Base-by-base conservation (phyloP, 2,329 filamentous ascomycete genomes). In the Aureobasidium mangrovei region DNA sequence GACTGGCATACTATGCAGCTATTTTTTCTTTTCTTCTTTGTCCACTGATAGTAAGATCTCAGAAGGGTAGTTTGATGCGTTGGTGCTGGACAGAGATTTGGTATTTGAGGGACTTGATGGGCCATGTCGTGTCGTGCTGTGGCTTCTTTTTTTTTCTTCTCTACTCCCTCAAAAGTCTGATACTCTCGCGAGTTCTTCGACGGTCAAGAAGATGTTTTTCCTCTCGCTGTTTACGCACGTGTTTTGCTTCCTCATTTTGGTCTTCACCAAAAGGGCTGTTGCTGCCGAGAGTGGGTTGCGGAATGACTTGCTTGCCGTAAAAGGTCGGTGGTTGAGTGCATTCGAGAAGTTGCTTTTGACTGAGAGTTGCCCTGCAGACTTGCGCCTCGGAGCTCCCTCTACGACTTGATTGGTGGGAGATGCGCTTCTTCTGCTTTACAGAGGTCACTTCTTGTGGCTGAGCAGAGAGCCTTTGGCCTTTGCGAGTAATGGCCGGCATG, bases 201-300 rank as follows among this genome's bases (percentile, higher is more conserved):
- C 18, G 18, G 18, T 18, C 18, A 18, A 18, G 1, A 18, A 18
- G 10, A 48, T 54, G 53, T 54, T 48, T n/a, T 54, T 54, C 44
- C 31, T 54, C 8, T 36, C 53, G 7, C 31, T 54, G 0, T 54
- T 54, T 9, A 47, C 53, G 1, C 53, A 54, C 26, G 53, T 54
- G 18, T 54, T 54, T 29, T 54, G 53, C 31, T 46, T 46, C 2
- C 44, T 54, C 7, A 54, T 54, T 9, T 42, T 54, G 12, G 5
- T 48, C 35, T 35, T 48, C 24, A 48, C 53, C 4, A 54, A 35
- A 31, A 40, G 38, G 26, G 53, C 38, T 10, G 10, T 54, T 18
- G 53, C 43, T 2, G 10, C 7, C 7, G 40, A 53, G 4, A 10
- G 8, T 40, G 32, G 33, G 27, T 26, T 9, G 3, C 7, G 38